Evolutionary conservation across 441 rosid genomes (phyloP), one percentile per base, ranked within the genome.

Genomic region (Bruguiera hainesii): DNA sequence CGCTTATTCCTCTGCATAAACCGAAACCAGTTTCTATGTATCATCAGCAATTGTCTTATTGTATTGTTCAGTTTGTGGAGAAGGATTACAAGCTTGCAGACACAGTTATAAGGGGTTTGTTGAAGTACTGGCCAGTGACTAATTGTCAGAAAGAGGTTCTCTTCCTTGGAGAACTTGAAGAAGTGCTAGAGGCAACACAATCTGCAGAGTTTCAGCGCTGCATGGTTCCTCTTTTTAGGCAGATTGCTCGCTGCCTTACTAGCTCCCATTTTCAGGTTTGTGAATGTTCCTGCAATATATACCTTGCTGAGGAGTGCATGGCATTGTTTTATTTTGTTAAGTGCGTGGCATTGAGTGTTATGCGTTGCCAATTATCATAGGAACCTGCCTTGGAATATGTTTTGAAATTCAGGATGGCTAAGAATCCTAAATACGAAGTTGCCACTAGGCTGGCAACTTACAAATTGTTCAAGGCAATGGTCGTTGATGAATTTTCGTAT

Each of bases 261-360:
- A 93, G 93, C 82, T 79, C 91, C 66, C 94, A 93, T 80, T 93
- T 89, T 82, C 98, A 93, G 98, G 98, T 88, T 73, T 55, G 77
- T 64, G 68, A 67, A 29, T 25, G 42, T 46, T 48, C 31, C 61
- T 53, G 42, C 50, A 68, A 57, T 68, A 10, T 15, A 53, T 23
- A 26, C 11, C 10, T 55, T 55, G 48, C 48, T 13, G 15, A 42
- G 18, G 18, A 13, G 3, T 37, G 15, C 15, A 37, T 37, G 46
- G 15, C 46, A 37, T 10, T 37, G 3, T 10, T 37, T 37, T 37
- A 0, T 37, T 37, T 37, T 37, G 46, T 9, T 10, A 37, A 37
- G 46, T 2, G 2, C 15, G 3, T 42, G 48, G 5, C 16, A 42
- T 42, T 42, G 48, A 3, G 15, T 42, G 48, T 42, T 42, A 42